A percentile compares a stretch with the other conserved stretches of the same genome.
phyloP scores from a whole-genome alignment of 1,139 yeast species.

The Blastobotrys apis region DNA sequence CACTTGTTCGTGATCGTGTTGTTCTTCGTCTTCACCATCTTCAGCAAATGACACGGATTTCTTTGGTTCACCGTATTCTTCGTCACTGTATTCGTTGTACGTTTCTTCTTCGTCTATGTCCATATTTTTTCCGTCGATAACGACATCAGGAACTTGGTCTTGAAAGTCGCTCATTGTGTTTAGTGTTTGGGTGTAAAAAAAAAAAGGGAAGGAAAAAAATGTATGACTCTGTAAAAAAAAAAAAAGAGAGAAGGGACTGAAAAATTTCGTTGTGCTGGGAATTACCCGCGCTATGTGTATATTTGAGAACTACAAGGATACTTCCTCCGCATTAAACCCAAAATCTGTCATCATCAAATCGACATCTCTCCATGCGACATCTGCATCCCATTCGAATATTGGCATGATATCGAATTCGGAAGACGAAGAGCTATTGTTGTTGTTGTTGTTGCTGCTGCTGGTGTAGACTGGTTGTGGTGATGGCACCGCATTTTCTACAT shows the following conservation, averaged over 20 bases:
- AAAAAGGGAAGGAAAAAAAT: constrained; percentile 1
- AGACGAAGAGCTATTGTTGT: neutral
- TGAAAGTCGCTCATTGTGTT: constrained; percentile 54
- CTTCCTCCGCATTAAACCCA: constrained; percentile 65
- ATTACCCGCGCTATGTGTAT: neutral
- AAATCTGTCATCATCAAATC: constrained; percentile 91
- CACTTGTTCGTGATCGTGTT: constrained; percentile 45
- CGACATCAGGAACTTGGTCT: constrained; percentile 78
- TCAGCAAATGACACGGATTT: constrained; percentile 41
- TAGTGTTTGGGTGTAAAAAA: constrained; percentile 1
- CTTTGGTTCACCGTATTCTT: constrained; percentile 48
- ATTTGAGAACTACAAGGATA: constrained; percentile 5
- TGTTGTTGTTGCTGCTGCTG: neutral
- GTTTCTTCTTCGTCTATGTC: constrained; percentile 40
- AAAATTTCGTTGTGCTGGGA: neutral
- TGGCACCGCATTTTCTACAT: constrained; percentile 11
- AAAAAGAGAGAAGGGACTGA: neutral
- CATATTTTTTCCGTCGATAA: constrained; percentile 66
- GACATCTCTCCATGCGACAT: constrained; percentile 82
- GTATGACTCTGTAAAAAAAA: neutral
- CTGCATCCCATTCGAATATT: constrained; percentile 50
- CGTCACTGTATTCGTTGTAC: constrained; percentile 50
- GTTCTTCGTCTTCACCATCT: constrained; percentile 29
- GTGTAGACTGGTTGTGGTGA: constrained; percentile 3
- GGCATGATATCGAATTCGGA: neutral